Evolutionary conservation across 148 eudicot genomes (phyloP), one percentile per base, ranked within the genome.

Genomic region (Cornus suecica): DNA sequence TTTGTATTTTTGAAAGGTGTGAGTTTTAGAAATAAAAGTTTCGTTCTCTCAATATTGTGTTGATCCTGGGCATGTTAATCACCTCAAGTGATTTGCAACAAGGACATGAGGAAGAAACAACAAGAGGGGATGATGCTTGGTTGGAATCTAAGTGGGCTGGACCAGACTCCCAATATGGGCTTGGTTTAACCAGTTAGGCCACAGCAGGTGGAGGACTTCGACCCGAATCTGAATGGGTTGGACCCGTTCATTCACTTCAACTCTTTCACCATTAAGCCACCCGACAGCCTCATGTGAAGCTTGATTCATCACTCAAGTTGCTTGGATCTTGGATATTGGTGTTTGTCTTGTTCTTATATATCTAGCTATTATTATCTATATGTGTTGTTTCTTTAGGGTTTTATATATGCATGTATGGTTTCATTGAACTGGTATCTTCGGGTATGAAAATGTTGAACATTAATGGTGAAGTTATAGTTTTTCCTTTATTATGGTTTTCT

Each of bases 211-310:
- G 22, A 1, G 58, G 58, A 4, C 22, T 14, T 52, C 20, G 16
- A 15, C 58, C 18, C 58, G 16, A 20, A 20, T 4, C 18, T 14
- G 18, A 22, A 52, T 14, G 58, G 22, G 58, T 70, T 6, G 0
- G 73, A 70, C 73, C 73, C 61, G 10, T 32, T 32, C n/a, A 34
- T 70, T 25, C 18, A 28, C 41, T 70, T 70, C n/a, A 29, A 28
- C 16, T 51, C 73, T 20, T 31, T 70, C 18, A 20, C 63, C 26
- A 23, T 70, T 8, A 26, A 70, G 27, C 73, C 73, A 26, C 73
- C 73, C 2, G 18, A 28, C 26, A 70, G 63, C 58, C 54, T 20
- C 26, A 70, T 28, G 24, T 48, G 58, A 18, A 27, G 11, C 2
- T 22, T 52, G 23, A 52, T 14, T 52, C 8, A 52, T 37, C 42